phyloP scores from a whole-genome alignment of 1,139 yeast genomes.

The Suhomyces atakaporum region DNA sequence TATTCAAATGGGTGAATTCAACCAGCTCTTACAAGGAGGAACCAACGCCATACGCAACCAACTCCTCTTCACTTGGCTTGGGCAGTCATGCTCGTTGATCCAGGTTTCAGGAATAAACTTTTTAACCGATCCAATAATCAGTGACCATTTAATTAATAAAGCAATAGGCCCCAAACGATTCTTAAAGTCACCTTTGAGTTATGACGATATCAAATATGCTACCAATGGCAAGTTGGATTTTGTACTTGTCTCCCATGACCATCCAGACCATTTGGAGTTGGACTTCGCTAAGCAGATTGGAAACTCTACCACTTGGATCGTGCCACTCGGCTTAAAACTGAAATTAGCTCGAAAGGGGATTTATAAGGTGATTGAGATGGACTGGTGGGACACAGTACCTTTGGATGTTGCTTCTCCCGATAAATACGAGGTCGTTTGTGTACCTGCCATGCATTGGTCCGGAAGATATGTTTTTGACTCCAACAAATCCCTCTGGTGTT shows the following conservation, averaged over 20 bases:
- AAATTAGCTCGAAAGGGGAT: constrained; percentile 60
- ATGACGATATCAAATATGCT: constrained; percentile 60
- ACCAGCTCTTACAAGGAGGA: constrained; percentile 6
- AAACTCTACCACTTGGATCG: constrained; percentile 72
- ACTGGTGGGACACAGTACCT: constrained; percentile 84
- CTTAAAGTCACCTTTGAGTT: constrained; percentile 65
- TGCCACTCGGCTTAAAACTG: constrained; percentile 74
- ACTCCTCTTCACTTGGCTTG: constrained; percentile 82
- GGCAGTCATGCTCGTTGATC: constrained; percentile 82
- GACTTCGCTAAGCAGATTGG: constrained; percentile 60
- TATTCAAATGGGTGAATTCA: constrained; percentile 23
- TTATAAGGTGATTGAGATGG: constrained; percentile 64
- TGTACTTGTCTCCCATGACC: constrained; percentile 87
- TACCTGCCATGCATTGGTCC: constrained; percentile 98
- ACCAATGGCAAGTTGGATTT: constrained; percentile 56
- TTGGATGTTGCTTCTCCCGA: constrained; percentile 44
- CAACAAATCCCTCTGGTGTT: constrained; percentile 84
- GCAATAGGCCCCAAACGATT: constrained; percentile 81
- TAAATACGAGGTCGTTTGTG: constrained; percentile 76
- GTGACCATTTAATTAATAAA: constrained; percentile 63
- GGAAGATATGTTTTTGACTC: constrained; percentile 79
- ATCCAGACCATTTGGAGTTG: constrained; percentile 88
- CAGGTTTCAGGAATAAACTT: constrained; percentile 74
- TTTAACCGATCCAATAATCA: constrained; percentile 82
- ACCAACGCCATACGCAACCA: constrained; percentile 43